Conservation (phyloP, 2,329 filamentous ascomycete species). For the Penicillium paneum region DNA sequence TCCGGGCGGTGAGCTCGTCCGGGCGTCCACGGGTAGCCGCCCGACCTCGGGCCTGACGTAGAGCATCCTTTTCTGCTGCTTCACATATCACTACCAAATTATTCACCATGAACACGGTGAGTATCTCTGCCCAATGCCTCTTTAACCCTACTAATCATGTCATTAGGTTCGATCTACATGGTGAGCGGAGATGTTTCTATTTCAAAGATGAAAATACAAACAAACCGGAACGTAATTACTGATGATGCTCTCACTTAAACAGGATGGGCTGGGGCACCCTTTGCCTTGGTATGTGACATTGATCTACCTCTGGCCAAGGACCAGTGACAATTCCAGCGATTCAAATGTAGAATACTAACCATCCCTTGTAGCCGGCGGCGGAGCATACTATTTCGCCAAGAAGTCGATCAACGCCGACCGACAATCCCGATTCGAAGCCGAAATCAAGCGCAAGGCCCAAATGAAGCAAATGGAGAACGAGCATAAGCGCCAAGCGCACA, state of each 20-base stretch:
- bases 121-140: constrained; percentile 17
- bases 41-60: constrained; percentile 18
- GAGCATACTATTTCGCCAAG: constrained; percentile 96
- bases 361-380: constrained; percentile 66
- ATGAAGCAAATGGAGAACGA: constrained; percentile 36
- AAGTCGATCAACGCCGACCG: constrained; percentile 89
- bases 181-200: constrained; percentile 40
- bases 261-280: constrained; percentile 92
- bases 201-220: not conserved
- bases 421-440: constrained; percentile 65
- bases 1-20: no score
- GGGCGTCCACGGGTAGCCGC: constrained; percentile 3
- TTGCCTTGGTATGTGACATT: constrained; percentile 65
- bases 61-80: constrained; percentile 12
- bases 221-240: constrained; percentile 10
- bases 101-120: constrained; percentile 52
- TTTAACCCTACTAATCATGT: constrained; percentile 8
- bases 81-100: not conserved
- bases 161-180: constrained; percentile 56
- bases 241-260: constrained; percentile 16
- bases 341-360: not conserved
- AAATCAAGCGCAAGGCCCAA: constrained; percentile 57
- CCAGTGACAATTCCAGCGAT: not conserved
- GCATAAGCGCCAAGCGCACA: constrained; percentile 31
- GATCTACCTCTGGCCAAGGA: not conserved